A percentile compares a stretch with the other conserved stretches of the same genome.
Evolutionary conservation across 805 yeast genomes (phyloP).

Genomic region (Tetrapisispora namnaoensis): DNA sequence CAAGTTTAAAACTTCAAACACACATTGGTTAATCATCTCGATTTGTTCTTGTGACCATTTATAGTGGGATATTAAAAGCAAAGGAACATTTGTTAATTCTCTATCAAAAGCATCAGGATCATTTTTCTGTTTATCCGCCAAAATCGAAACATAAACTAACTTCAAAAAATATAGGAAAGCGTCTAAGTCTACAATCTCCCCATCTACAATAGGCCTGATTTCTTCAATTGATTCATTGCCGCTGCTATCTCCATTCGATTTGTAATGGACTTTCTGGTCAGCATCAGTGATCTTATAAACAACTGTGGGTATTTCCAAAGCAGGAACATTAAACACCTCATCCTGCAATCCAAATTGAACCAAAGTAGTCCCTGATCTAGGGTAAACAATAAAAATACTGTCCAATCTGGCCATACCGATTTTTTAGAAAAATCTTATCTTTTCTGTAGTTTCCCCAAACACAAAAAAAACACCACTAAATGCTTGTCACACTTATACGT

Average conservation of each 20-base stretch:
- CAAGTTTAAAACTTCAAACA: slow-evolving; percentile 62
- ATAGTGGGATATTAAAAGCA: slow-evolving; percentile 55
- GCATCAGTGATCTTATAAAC: slow-evolving; percentile 44
- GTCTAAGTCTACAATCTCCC: slow-evolving; percentile 53
- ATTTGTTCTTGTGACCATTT: slow-evolving; percentile 60
- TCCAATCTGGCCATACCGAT: slow-evolving; percentile 17
- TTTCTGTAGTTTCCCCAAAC: no score
- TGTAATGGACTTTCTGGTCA: slow-evolving; percentile 26
- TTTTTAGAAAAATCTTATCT: neutral
- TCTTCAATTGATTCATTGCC: slow-evolving; percentile 17
- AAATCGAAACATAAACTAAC: slow-evolving; percentile 38
- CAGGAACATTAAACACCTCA: slow-evolving; percentile 55
- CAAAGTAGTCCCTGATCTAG: slow-evolving; percentile 67
- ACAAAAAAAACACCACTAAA: no score
- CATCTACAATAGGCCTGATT: slow-evolving; percentile 54
- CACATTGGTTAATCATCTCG: slow-evolving; percentile 64
- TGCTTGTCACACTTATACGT: no score
- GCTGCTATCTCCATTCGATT: slow-evolving; percentile 12
- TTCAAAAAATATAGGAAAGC: slow-evolving; percentile 59
- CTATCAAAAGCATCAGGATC: slow-evolving; percentile 22
- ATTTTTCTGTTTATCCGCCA: slow-evolving; percentile 16
- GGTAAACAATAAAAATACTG: slow-evolving; percentile 46
- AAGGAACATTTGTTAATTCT: slow-evolving; percentile 45
- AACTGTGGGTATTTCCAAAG: slow-evolving; percentile 63
- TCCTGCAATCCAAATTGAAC: slow-evolving; percentile 74